Evolutionary conservation across 352 stramenopile genomes (phyloP), one percentile per base, ranked within the genome.

Genomic region (Thraustochytrium striatum): DNA sequence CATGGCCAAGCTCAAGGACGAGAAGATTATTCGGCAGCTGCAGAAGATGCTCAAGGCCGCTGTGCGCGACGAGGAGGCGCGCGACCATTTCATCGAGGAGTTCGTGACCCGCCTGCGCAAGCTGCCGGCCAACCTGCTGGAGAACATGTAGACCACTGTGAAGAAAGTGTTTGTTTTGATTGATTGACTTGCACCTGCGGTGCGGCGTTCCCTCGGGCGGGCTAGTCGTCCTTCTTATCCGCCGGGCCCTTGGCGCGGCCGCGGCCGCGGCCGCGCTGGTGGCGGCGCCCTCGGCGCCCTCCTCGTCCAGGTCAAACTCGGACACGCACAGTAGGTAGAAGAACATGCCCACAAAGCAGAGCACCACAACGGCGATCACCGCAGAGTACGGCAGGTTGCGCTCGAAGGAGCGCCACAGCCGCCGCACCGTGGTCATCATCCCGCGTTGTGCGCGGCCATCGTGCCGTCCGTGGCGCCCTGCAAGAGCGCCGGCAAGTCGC

Each of bases 31-130:
- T 32, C 65, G 61, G 50, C 19, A 30, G 25, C 36, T 75, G 19
- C 19, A 58, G 19, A 75, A 75, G 65, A 25, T 25, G 30, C 65
- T 75, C 30, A 21, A 61, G 7, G 41, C 44, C 9, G 25, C 50
- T n/a, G 61, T 75, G 2, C 1, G 30, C n/a, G 65, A 75, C 35
- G 9, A 9, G 19, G 32, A 33, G 3, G 39, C 52, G 8, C 44
- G 32, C 3, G 65, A 75, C 2, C 11, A 36, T 0, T 75, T 75
- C 47, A 61, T 75, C 9, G 65, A 75, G 21, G 44, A 75, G 39
- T 75, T 55, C 65, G 5, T 75, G 21, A 50, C 32, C 16, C 65
- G 65, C 28, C 68, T 75, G 16, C 43, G 36, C 2, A 38, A 75
- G 11, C 65, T 75, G 21, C 65, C 65, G 7, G 32, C 16, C 2